phyloP scores from a whole-genome alignment of 2,329 filamentous ascomycete genomes.

The Pseudogymnoascus sp. region DNA sequence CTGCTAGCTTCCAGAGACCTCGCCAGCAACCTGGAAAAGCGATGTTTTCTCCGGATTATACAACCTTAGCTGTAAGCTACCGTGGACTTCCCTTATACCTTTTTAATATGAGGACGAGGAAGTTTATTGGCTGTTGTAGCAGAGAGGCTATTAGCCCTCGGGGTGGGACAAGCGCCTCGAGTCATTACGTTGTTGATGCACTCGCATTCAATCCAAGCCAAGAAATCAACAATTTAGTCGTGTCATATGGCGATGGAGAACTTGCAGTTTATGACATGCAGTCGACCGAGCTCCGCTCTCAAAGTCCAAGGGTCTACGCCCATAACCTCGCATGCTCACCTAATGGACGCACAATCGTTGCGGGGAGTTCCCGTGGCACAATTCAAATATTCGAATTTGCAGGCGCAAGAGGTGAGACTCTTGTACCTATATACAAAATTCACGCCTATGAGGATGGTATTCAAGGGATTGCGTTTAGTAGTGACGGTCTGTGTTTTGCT shows the following conservation, averaged over 20 bases:
- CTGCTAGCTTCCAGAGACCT: neutral
- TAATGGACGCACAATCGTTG: neutral
- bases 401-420: neutral
- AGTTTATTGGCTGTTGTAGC: constrained; percentile 22
- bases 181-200: neutral
- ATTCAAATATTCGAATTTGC: neutral
- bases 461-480: constrained; percentile 26
- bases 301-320: neutral
- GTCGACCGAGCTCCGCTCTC: neutral
- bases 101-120: constrained; percentile 16
- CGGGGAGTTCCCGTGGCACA: neutral
- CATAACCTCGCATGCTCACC: neutral
- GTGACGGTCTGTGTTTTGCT: constrained; percentile 28
- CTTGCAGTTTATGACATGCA: neutral
- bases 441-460: constrained; percentile 25
- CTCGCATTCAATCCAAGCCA: neutral
- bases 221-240: neutral
- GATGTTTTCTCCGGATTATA: constrained; percentile 13
- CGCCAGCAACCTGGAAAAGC: constrained; percentile 8
- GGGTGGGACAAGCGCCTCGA: neutral
- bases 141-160: constrained; percentile 18
- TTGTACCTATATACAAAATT: constrained; percentile 29
- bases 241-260: neutral
- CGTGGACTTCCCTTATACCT: constrained; percentile 14
- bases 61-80: constrained; percentile 8